Evolutionary conservation across 805 yeast genomes (phyloP).

Genomic region (Wickerhamiella hasegawae): DNA sequence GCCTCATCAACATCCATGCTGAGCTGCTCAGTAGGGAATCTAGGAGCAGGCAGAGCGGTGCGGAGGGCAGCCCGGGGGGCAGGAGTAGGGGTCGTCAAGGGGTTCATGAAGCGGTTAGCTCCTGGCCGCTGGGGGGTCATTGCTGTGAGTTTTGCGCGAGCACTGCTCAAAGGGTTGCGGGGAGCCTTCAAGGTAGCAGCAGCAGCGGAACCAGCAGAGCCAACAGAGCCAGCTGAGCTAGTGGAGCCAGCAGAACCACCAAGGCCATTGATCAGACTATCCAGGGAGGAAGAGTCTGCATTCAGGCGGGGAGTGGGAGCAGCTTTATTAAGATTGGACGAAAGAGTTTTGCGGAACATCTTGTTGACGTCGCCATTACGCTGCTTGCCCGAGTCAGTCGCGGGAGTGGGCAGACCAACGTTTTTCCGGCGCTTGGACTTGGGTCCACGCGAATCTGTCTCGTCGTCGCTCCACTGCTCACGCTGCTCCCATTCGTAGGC

Average conservation of each 20-base stretch:
- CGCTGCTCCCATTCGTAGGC: constrained; percentile 67
- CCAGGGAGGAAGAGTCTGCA: constrained; percentile 2
- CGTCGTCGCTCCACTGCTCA: constrained; percentile 24
- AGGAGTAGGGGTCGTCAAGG: background rate
- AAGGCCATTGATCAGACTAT: constrained; percentile 2
- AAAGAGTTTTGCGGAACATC: constrained; percentile 22
- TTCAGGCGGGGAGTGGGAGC: constrained; percentile 31
- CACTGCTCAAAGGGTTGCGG: background rate
- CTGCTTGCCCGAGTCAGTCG: constrained; percentile 13
- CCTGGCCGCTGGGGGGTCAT: background rate
- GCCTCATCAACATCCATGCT: no score
- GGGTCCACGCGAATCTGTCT: constrained; percentile 18
- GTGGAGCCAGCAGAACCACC: no score
- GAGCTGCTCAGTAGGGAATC: no score
- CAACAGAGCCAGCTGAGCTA: no score
- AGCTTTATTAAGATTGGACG: constrained; percentile 14
- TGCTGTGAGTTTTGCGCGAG: background rate
- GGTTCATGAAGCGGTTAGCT: background rate
- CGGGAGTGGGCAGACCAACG: constrained; percentile 21
- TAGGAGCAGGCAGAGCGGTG: no score
- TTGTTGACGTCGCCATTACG: constrained; percentile 21
- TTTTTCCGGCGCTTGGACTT: constrained; percentile 14
- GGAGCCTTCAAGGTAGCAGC: background rate
- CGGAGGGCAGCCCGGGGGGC: background rate
- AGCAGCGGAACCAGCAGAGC: background rate